Evolutionary conservation across 1,284 basidiomycete species (phyloP).

Genomic region (Jaminaea rosea): DNA sequence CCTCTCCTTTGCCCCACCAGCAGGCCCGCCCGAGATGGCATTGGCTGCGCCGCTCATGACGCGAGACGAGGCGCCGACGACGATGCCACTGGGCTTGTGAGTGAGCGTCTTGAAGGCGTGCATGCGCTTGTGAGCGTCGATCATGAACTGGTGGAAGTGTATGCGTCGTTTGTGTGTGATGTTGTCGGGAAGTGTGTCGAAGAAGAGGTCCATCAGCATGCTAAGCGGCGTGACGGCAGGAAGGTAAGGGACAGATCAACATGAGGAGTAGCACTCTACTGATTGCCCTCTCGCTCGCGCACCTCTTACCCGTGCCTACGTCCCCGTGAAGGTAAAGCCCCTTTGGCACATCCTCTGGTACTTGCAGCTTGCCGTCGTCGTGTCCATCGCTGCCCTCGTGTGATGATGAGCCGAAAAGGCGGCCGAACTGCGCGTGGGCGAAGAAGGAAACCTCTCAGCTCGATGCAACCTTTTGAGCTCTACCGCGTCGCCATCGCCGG

Average conservation of each 20-base stretch:
- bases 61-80: conserved; percentile 17
- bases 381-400: conserved; percentile 5
- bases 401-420: conserved; percentile 16
- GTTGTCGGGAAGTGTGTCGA: conserved; percentile 70
- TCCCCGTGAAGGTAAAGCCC: conserved; percentile 95
- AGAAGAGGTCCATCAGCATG: conserved; percentile 99
- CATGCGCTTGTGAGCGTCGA: conserved; percentile 88
- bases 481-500: too few species aligned
- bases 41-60: conserved; percentile 4
- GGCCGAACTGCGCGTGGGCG: conserved; percentile 1
- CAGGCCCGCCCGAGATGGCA: conserved; percentile 1
- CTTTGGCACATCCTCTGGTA: conserved; percentile 60
- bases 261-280: too few species aligned
- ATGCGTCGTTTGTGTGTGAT: conserved; percentile 71
- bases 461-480: too few species aligned
- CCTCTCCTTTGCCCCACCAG: conserved; percentile 8
- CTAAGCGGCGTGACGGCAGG: conserved; percentile 48
- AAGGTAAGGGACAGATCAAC: background rate
- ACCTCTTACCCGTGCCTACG: conserved; percentile 73
- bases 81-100: conserved; percentile 41
- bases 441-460: too few species aligned
- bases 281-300: background rate
- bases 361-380: conserved; percentile 4
- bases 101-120: conserved; percentile 55
- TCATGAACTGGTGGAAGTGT: conserved; percentile 87